phyloP scores from a whole-genome alignment of 345 rosid genomes.

The Trapa bicornis region DNA sequence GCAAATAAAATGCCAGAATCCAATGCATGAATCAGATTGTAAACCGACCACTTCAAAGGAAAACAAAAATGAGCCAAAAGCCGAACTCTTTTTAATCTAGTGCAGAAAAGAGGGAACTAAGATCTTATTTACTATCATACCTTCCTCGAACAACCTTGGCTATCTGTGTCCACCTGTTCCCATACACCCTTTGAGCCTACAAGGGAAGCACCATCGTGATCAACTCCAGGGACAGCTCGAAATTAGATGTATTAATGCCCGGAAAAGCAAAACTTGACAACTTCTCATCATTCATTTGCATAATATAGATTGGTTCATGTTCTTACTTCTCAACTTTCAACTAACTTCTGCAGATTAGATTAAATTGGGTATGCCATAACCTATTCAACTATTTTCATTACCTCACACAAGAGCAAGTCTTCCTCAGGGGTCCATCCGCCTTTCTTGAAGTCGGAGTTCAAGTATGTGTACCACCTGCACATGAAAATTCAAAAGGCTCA shows the following conservation, averaged over 20 bases:
- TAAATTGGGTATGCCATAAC: background rate
- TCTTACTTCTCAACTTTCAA: background rate
- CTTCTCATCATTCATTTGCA: background rate
- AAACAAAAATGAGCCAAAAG: background rate
- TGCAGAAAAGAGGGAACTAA: background rate
- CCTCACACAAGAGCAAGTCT: slow-evolving; percentile 95
- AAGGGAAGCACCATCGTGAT: slow-evolving; percentile 6
- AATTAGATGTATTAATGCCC: background rate
- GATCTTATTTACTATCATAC: slow-evolving; percentile 14
- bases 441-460: slow-evolving; percentile 96
- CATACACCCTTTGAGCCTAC: slow-evolving; percentile 92
- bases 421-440: slow-evolving; percentile 99
- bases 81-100: background rate
- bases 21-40: background rate
- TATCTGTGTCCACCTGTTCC: slow-evolving; percentile 98
- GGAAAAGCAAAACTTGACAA: background rate
- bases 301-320: background rate
- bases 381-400: slow-evolving; percentile 5
- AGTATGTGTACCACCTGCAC: slow-evolving; percentile 86
- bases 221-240: background rate
- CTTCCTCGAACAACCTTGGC: slow-evolving; percentile 99
- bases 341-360: background rate
- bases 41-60: background rate
- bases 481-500: background rate
- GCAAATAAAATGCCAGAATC: slow-evolving; percentile 5